Evolutionary conservation across 352 stramenopile species (phyloP), one percentile per base, ranked within the genome.

Genomic region (Pythium coloratum): DNA sequence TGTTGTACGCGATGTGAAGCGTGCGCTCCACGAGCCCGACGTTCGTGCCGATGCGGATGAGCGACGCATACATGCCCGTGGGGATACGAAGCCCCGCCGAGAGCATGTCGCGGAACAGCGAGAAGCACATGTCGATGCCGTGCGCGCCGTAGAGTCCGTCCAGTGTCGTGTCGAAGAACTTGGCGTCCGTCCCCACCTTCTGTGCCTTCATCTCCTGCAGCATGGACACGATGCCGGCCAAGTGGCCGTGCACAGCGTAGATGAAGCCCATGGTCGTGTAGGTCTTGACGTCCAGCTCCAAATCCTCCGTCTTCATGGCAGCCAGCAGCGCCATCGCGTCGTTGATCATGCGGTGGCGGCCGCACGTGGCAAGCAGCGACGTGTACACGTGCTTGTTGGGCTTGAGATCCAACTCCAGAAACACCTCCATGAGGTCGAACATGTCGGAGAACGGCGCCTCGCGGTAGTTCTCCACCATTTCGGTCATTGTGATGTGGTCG

Each of bases 361-460:
- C 86, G 53, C 83, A 94, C n/a, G 77, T 77, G 13, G 80, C 86
- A 12, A 92, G 69, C 9, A 94, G 65, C 32, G 83, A 92, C 28
- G 85, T 94, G 33, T 88, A 94, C 18, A 94, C 85, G 33, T 91
- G 80, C 40, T 88, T 72, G 49, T 89, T 89, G 10, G 84, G 82
- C 5, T 55, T 55, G 38, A 94, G 24, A 1, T 78, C 67, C 59
- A 78, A 76, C 38, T 90, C 77, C 7, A 94, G 71, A 56, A 94
- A 91, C 16, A 79, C 55, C 49, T 92, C 78, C 81, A 94, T 88
- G 42, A 92, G 72, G 32, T 77, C 50, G 59, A 90, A 91, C 49
- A 94, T 59, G 12, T 94, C 81, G 12, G 77, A 68, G 36, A 91
- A 80, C 13, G 85, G 70, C 18, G 79, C 78, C 2, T 87, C 69